Evolutionary conservation across 768 basidiomycete genomes (phyloP), one percentile per base, ranked within the genome.

Genomic region (Psilocybe sp.): DNA sequence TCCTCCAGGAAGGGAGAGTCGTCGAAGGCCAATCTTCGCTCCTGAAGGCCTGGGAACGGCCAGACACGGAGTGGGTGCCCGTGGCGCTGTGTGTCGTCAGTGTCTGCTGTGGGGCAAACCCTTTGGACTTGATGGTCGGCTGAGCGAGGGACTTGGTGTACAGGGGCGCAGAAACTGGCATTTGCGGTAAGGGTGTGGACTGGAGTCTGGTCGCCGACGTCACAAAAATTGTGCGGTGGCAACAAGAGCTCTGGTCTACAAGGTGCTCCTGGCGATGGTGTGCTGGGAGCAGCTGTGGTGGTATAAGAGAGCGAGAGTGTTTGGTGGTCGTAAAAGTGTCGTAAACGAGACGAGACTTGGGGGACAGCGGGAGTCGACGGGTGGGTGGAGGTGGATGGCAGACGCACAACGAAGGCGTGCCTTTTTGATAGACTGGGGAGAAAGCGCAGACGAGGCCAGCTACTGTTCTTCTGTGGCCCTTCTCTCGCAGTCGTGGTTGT

Each of bases 401-500:
- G 76, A 92, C 89, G 89, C 89, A 78, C 89, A 90, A 77, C 85
- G 78, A 91, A 92, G 89, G 89, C 89, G 89, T 80, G 87, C 87
- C 87, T 90, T 90, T 91, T 90, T 64, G 60, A 57, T 57, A 61
- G 67, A 67, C 65, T 63, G 56, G 58, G 63, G 58, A 62, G 59
- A 57, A 57, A 61, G 60, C 58, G 53, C 55, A 51, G 53, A 65
- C 67, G 67, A 66, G 66, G 63, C 63, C 53, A 46, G 56, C 46
- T 49, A 52, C 49, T 59, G 23, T 57, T 55, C 57, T 51, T 56
- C 42, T 47, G 49, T 44, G 57, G 51, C 57, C 57, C 53, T 69
- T 71, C 72, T 62, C 70, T 70, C 75, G 66, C 64, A 59, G 69
- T 66, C 69, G 60, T 60, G 58, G 69, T 67, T 66, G 72, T 68